phyloP scores from a whole-genome alignment of 2,329 filamentous ascomycete species.

The Clarireedia paspali region DNA sequence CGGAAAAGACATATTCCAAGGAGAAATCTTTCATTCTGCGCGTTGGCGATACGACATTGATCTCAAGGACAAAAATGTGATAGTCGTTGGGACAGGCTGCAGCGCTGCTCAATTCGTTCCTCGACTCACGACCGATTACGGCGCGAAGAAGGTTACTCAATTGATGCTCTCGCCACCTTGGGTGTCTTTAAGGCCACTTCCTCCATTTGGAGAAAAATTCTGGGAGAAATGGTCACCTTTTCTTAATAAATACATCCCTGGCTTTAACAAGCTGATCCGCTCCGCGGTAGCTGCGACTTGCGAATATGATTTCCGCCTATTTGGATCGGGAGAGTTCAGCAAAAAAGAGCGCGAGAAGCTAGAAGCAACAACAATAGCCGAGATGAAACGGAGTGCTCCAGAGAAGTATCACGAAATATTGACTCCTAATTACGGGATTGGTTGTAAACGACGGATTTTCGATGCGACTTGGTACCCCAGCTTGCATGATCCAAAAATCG shows the following conservation, averaged over 20 bases:
- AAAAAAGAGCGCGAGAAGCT: slow-evolving; percentile 34
- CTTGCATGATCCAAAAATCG: slow-evolving; percentile 41
- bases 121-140: slow-evolving; percentile 35
- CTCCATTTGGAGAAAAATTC: slow-evolving; percentile 32
- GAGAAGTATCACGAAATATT: slow-evolving; percentile 50
- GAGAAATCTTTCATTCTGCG: slow-evolving; percentile 49
- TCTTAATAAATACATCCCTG: slow-evolving; percentile 40
- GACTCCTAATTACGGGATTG: slow-evolving; percentile 47
- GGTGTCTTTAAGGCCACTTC: slow-evolving; percentile 37
- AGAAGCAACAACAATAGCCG: slow-evolving; percentile 34
- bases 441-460: slow-evolving; percentile 49
- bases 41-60: slow-evolving; percentile 47
- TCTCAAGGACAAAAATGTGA: slow-evolving; percentile 45
- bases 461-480: slow-evolving; percentile 43
- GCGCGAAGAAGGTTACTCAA: slow-evolving; percentile 49
- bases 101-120: slow-evolving; percentile 51
- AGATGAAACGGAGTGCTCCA: slow-evolving; percentile 42
- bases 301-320: slow-evolving; percentile 42
- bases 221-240: slow-evolving; percentile 40
- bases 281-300: slow-evolving; percentile 32
- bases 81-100: slow-evolving; percentile 51
- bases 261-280: slow-evolving; percentile 36
- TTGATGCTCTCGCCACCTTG: slow-evolving; percentile 51
- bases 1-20: slow-evolving; percentile 45
- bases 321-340: slow-evolving; percentile 34